These are phyloP conservation scores for Apiospora arundinis DNA, from an alignment of 2,329 filamentous ascomycete species.

Conservation along the genomic window DNA sequence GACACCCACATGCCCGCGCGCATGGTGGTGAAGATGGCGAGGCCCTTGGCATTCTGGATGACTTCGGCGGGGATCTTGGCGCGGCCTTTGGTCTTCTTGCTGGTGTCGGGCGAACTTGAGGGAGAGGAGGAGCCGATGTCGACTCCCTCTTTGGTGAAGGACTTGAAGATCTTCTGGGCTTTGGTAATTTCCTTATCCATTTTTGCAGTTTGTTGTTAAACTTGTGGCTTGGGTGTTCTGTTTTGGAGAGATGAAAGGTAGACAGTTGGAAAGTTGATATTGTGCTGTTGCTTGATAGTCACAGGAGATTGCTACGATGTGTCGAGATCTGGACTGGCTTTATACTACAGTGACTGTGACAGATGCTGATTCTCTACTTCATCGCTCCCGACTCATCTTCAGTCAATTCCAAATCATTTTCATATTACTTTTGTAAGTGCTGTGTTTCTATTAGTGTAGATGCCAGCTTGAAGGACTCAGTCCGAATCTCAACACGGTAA, in stretches of 20 bases:
- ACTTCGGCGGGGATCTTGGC: slow-evolving; percentile 64
- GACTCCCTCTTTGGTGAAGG: slow-evolving; percentile 77
- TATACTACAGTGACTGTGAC: neutral
- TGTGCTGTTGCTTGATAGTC: neutral
- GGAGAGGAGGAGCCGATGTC: slow-evolving; percentile 41
- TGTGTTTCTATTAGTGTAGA: neutral
- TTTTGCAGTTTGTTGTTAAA: slow-evolving; percentile 47
- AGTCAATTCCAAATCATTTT: neutral
- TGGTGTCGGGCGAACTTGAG: slow-evolving; percentile 35
- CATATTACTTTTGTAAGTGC: no score
- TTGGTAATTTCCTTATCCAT: slow-evolving; percentile 92
- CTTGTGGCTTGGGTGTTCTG: neutral
- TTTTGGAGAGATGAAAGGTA: no score
- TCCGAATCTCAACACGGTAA: neutral
- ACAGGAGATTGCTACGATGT: neutral
- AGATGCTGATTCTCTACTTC: neutral
- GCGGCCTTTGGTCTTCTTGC: slow-evolving; percentile 52
- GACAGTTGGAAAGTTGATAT: neutral
- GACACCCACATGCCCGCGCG: slow-evolving; percentile 70
- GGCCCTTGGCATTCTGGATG: slow-evolving; percentile 68
- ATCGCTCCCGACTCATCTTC: neutral
- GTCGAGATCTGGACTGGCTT: neutral
- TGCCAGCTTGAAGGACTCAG: neutral
- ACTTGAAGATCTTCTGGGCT: slow-evolving; percentile 80
- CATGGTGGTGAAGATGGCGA: slow-evolving; percentile 76